Evolutionary conservation across 1,284 basidiomycete species (phyloP).

Genomic region (Ganoderma boninense): DNA sequence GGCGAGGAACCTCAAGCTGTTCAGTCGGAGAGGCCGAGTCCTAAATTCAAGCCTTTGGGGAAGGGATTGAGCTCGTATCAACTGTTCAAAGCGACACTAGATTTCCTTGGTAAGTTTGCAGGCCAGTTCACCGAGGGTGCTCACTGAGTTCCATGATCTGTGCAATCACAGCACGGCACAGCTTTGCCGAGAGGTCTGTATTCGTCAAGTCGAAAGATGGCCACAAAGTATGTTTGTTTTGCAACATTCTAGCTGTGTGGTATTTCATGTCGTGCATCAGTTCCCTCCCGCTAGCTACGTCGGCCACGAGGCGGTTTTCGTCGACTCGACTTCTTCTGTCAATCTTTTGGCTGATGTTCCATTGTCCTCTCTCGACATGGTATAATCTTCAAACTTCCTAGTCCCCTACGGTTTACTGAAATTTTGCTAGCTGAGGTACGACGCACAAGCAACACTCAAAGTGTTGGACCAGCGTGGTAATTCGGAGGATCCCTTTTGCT

Average conservation of each 20-base stretch:
- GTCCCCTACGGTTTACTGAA: conserved; percentile 27
- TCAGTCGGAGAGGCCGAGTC: conserved; percentile 41
- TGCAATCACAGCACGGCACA: conserved; percentile 66
- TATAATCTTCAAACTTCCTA: conserved; percentile 41
- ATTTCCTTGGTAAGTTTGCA: conserved; percentile 72
- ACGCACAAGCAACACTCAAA: conserved; percentile 79
- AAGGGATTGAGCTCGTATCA: conserved; percentile 88
- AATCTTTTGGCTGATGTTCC: conserved; percentile 88
- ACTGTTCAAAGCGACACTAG: conserved; percentile 82
- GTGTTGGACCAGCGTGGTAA: conserved; percentile 57
- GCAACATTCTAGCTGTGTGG: neutral
- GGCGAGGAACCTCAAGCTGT: conserved; percentile 65
- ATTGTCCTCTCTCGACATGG: conserved; percentile 72
- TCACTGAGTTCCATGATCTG: neutral
- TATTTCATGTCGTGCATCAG: conserved; percentile 43
- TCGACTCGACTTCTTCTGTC: conserved; percentile 82
- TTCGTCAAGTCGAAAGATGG: conserved; percentile 68
- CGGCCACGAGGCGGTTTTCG: conserved; percentile 66
- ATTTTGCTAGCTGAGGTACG: conserved; percentile 68
- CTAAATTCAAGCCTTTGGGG: conserved; percentile 65
- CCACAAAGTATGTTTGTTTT: conserved; percentile 50
- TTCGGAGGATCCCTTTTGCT: conserved; percentile 73
- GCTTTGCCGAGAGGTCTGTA: conserved; percentile 68
- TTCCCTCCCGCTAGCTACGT: conserved; percentile 65
- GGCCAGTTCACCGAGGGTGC: neutral